These are phyloP conservation scores for Xylariomycetidae sp. DNA, from an alignment of 2,329 filamentous ascomycete species.

Conservation along the genomic window DNA sequence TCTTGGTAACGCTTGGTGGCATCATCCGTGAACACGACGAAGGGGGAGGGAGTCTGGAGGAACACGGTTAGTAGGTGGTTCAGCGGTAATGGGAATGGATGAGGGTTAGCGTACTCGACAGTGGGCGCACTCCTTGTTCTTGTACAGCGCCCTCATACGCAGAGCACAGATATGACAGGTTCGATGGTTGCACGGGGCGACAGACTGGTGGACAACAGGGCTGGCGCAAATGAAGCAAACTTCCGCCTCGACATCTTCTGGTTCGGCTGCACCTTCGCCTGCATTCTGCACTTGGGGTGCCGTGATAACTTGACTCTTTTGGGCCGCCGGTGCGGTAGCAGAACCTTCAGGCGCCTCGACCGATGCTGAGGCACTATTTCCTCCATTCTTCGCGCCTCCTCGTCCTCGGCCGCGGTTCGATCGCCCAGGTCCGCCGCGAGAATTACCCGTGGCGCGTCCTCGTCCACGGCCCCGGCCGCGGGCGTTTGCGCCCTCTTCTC, in stretches of 20 bases:
- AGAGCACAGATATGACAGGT: conserved; percentile 96
- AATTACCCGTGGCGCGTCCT: conserved; percentile 22
- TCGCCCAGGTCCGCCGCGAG: conserved; percentile 33
- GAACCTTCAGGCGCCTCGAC: too few species aligned
- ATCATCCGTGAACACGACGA: conserved; percentile 90
- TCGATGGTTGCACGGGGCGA: conserved; percentile 91
- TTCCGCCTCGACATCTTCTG: conserved; percentile 62
- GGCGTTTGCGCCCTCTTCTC: too few species aligned
- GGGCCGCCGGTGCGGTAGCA: too few species aligned
- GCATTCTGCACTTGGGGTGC: conserved; percentile 7
- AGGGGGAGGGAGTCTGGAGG: conserved; percentile 62
- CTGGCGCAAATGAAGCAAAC: conserved; percentile 98
- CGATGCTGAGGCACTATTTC: too few species aligned
- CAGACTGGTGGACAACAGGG: conserved; percentile 75
- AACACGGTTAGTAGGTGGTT: conserved; percentile 3
- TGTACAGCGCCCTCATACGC: conserved; percentile 87
- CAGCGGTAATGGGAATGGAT: neutral
- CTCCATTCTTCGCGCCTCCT: conserved; percentile 27
- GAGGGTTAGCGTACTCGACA: conserved; percentile 61
- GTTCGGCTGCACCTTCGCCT: conserved; percentile 30
- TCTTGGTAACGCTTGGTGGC: conserved; percentile 76
- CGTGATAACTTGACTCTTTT: too few species aligned
- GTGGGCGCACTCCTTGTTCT: conserved; percentile 94
- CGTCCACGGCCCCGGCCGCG: conserved; percentile 39
- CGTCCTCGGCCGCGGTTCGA: conserved; percentile 24